Evolutionary conservation across 2,329 filamentous ascomycete species (phyloP), one percentile per base, ranked within the genome.

Genomic region (Penicillium capsulatum): DNA sequence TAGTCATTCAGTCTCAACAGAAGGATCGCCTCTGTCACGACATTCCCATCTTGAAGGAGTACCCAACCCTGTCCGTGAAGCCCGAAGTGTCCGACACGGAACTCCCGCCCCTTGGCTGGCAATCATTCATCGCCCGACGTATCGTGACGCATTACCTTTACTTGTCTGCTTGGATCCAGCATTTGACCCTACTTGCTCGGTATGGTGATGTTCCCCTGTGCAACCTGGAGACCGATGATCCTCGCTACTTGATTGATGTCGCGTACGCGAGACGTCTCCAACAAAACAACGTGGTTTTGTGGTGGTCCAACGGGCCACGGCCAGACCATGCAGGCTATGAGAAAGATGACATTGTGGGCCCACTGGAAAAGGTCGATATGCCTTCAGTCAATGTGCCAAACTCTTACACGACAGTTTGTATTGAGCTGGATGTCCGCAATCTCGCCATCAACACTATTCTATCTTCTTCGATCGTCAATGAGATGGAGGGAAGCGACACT

Each of bases 241-340:
- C 92, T 17, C 81, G 88, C 3, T 97, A 92, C 69, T 70, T 98
- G 38, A 98, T 99, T 53, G 92, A 99, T 60, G 80, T 99, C 39
- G 86, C 91, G 0, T 99, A 97, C 61, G 92, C 92, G 0, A 77
- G 94, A 40, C 79, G 90, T 13, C 71, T 99, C 36, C 88, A 95
- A 58, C 84, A 86, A 50, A 95, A 91, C 59, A 89, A 90, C 41
- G 87, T 98, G 1, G 86, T 98, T 4, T 72, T 99, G 5, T 99
- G 92, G 92, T 99, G 92, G 92, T 97, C 91, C 13, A 75, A 80
- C 7, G 83, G 84, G 5, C 81, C 91, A 0, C 80, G 84, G 36
- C 92, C 94, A 1, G 92, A 99, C 60, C 92, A 99, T 65, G 92
- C 89, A 31, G 92, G 92, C 0, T 89, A 96, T 61, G 92, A 99